These are phyloP conservation scores for Apiotrichum gracile DNA, from an alignment of 1,284 basidiomycete genomes.

Conservation along the genomic window DNA sequence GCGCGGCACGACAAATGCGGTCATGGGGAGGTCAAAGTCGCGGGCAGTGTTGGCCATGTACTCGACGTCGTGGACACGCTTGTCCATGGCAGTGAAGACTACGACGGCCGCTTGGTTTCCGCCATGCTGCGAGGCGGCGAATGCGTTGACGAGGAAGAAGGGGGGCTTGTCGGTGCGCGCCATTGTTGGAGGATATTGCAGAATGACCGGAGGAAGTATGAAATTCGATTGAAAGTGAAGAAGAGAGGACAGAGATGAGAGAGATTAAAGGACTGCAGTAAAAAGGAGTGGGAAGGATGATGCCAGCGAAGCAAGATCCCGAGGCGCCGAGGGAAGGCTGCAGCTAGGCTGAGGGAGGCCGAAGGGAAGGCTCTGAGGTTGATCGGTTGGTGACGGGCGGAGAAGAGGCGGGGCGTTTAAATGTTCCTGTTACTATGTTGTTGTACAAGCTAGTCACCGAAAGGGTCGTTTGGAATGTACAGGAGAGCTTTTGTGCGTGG, in stretches of 20 bases:
- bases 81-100: slow-evolving; percentile 20
- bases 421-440: too few relatives aligned
- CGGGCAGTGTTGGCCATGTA: slow-evolving; percentile 21
- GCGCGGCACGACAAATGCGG: slow-evolving; percentile 22
- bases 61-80: slow-evolving; percentile 16
- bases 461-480: too few relatives aligned
- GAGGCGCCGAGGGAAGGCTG: too few relatives aligned
- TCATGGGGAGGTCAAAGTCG: slow-evolving; percentile 34
- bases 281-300: too few relatives aligned
- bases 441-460: too few relatives aligned
- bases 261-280: background rate
- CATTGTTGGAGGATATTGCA: background rate
- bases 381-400: too few relatives aligned
- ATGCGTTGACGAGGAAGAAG: slow-evolving; percentile 36
- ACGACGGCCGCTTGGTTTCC: slow-evolving; percentile 40
- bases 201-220: background rate
- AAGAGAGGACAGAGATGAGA: background rate
- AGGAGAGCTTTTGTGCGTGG: too few relatives aligned
- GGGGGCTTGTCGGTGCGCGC: slow-evolving; percentile 3
- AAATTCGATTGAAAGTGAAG: background rate
- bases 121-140: slow-evolving; percentile 22
- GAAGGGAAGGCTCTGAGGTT: too few relatives aligned
- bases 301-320: too few relatives aligned
- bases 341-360: too few relatives aligned
- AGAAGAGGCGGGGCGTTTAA: too few relatives aligned